phyloP scores from a whole-genome alignment of 73 alveolate genomes.

The Paramecium tetraurelia region DNA sequence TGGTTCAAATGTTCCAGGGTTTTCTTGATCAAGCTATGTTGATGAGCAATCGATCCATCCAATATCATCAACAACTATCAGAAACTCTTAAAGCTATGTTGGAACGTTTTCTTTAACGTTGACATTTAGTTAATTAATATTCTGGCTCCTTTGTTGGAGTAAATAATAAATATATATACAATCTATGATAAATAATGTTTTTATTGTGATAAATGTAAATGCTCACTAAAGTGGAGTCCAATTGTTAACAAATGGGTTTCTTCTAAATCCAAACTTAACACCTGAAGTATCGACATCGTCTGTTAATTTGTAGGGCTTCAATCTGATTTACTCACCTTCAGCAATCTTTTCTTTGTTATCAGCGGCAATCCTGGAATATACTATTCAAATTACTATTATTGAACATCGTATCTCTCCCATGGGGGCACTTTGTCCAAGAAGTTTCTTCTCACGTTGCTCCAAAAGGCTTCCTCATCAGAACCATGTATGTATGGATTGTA shows the following conservation, averaged over 20 bases:
- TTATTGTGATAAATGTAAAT: not conserved
- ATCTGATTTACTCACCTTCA: slow-evolving; percentile 51
- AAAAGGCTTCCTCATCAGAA: slow-evolving; percentile 41
- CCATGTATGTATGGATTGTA: slow-evolving; percentile 62
- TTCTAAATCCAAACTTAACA: slow-evolving; percentile 44
- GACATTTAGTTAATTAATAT: slow-evolving; percentile 5
- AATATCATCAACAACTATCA: not conserved
- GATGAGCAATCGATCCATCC: not conserved
- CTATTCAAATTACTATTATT: not conserved
- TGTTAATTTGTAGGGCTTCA: slow-evolving; percentile 45
- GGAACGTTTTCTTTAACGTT: slow-evolving; percentile 25
- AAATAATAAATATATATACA: not conserved
- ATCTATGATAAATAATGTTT: not conserved
- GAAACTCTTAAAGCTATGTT: slow-evolving; percentile 2
- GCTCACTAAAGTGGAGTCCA: slow-evolving; percentile 62
- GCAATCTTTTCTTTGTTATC: slow-evolving; percentile 49
- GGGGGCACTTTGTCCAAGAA: slow-evolving; percentile 47
- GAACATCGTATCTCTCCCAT: slow-evolving; percentile 61
- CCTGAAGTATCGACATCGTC: slow-evolving; percentile 57
- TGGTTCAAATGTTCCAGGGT: not conserved
- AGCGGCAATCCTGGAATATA: slow-evolving; percentile 25
- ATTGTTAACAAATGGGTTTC: slow-evolving; percentile 35
- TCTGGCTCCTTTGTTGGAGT: not conserved
- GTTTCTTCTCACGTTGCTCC: slow-evolving; percentile 30
- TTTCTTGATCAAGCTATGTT: not conserved